Conservation (phyloP, 352 stramenopile species). For the Phytophthora ramorum region DNA sequence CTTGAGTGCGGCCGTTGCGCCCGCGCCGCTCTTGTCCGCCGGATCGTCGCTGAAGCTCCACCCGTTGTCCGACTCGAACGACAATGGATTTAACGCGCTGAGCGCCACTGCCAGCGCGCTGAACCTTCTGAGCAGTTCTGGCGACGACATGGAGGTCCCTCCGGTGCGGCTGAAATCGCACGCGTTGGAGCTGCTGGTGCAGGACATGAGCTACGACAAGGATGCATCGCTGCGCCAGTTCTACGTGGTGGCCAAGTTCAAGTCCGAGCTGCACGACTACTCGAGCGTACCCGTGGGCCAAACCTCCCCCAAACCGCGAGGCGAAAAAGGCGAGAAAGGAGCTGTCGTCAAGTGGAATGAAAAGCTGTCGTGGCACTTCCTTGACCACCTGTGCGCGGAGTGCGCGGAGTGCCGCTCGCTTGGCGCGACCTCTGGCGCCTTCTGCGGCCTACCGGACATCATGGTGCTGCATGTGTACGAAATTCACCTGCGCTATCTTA, state of each 20-base stretch:
- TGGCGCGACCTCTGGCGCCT: constrained; percentile 64
- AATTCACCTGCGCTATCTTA: constrained; percentile 83
- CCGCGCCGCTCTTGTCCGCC: constrained; percentile 13
- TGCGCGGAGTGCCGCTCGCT: constrained; percentile 73
- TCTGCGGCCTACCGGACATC: constrained; percentile 79
- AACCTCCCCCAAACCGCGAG: constrained; percentile 68
- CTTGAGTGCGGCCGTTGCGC: constrained; percentile 46
- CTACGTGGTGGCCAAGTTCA: constrained; percentile 88
- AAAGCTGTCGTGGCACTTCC: constrained; percentile 78
- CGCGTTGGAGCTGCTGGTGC: constrained; percentile 62
- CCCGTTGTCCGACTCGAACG: constrained; percentile 25
- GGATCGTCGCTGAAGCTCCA: constrained; percentile 23
- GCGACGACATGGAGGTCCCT: constrained; percentile 21
- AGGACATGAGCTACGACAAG: constrained; percentile 80
- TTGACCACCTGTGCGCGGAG: constrained; percentile 76
- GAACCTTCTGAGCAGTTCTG: constrained; percentile 31
- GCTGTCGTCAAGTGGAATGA: constrained; percentile 80
- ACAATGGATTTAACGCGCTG: constrained; percentile 34
- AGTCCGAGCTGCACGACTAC: constrained; percentile 84
- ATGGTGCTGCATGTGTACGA: constrained; percentile 88
- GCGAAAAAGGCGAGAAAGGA: constrained; percentile 60
- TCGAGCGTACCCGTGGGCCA: constrained; percentile 77
- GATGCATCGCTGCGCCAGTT: constrained; percentile 81
- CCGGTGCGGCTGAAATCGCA: constrained; percentile 69
- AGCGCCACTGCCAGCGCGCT: constrained; percentile 29